These are phyloP conservation scores for Candida schatavii DNA, from an alignment of 805 yeast genomes.

Conservation along the genomic window DNA sequence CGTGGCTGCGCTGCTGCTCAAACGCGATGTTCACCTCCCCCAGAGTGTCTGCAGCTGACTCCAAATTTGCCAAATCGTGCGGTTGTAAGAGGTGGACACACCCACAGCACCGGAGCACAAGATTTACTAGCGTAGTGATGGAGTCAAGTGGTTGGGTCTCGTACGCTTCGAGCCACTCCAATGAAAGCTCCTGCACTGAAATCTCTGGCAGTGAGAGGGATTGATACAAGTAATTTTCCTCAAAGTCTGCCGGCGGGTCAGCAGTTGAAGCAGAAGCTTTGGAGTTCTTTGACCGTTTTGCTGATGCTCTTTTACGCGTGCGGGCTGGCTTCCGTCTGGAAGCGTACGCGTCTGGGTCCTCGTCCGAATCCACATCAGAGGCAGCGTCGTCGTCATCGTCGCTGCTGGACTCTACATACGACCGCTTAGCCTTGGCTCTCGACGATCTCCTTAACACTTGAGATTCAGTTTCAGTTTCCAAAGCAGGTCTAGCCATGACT, in stretches of 20 bases:
- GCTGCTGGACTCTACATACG: slow-evolving; percentile 7
- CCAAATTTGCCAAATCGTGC: slow-evolving; percentile 72
- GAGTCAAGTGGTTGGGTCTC: slow-evolving; percentile 42
- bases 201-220: slow-evolving; percentile 31
- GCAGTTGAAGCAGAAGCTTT: not conserved
- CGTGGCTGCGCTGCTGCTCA: slow-evolving; percentile 59
- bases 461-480: too few relatives aligned
- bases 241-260: not conserved
- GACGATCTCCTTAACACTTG: slow-evolving; percentile 10
- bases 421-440: slow-evolving; percentile 5
- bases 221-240: slow-evolving; percentile 29
- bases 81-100: slow-evolving; percentile 62
- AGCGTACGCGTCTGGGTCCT: slow-evolving; percentile 5
- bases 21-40: slow-evolving; percentile 68
- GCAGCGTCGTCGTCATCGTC: slow-evolving; percentile 4
- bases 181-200: slow-evolving; percentile 30
- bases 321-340: not conserved
- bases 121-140: slow-evolving; percentile 62
- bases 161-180: slow-evolving; percentile 38
- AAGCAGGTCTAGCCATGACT: too few relatives aligned
- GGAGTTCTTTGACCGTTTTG: not conserved
- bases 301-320: not conserved
- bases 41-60: slow-evolving; percentile 70
- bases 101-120: slow-evolving; percentile 70
- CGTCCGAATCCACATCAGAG: slow-evolving; percentile 2